Evolutionary conservation across 2,329 filamentous ascomycete genomes (phyloP), one percentile per base, ranked within the genome.

Genomic region (Venturia asperata): DNA sequence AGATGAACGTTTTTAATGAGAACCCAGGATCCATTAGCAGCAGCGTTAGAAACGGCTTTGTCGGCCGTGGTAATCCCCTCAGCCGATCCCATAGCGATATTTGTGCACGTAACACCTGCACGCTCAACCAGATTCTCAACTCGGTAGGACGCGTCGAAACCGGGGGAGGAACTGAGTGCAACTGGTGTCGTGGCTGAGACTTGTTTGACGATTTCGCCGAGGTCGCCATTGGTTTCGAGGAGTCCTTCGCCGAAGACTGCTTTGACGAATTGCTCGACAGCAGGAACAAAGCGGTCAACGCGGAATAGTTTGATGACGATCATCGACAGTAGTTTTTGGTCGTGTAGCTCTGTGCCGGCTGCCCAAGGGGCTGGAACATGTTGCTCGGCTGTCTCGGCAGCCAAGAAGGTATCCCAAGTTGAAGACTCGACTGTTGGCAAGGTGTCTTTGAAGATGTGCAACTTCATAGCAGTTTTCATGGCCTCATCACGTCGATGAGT

Each of bases 121-220:
- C 91, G 85, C 76, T 96, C 91, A 39, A 97, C 95, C 64, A 99
- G 82, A 67, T 88, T 91, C 76, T 99, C 94, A 67, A 99, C 94
- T 81, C 99, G 99, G 86, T 97, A 99, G 74, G 91, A 96, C 64
- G 95, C 95, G 77, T 99, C 94, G 75, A 99, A 99, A 45, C 94
- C 94, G 67, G 93, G 92, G 72, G 89, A 97, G 6, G 94, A 99
- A 71, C 93, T 93, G 43, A 99, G 84, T 3, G 94, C 89, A 70
- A 99, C 90, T 11, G 94, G 94, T 2, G 91, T 87, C 41, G 87
- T 90, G 39, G 93, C 87, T 6, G 87, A 88, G 63, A 96, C 91
- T 76, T 96, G 88, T 63, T 87, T 84, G 65, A 96, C 90, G 21
- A 94, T 93, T 66, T 90, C 86, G 73, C 88, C 87, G 60, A 99